Conservation (phyloP, 139 green algal species). For the Pseudopediastrum boryanum region DNA sequence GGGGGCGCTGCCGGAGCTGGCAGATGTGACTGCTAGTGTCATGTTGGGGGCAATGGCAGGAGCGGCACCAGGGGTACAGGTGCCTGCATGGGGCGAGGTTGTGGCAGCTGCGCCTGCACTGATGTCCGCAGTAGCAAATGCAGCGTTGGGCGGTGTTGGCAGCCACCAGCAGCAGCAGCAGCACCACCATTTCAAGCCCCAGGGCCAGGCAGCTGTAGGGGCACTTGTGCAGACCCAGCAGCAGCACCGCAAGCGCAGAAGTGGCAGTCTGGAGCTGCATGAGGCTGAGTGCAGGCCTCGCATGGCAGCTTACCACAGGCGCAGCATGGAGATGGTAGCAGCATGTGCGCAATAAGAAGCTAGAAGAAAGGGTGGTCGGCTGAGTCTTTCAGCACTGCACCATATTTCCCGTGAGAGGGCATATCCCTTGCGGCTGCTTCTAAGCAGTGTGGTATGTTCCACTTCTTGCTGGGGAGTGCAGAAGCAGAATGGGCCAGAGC, state of each 20-base stretch:
- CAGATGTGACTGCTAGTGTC: no score
- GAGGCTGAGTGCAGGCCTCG: constrained; percentile 15
- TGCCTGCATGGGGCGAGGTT: background rate
- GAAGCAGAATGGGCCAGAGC: no score
- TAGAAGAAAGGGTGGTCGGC: background rate
- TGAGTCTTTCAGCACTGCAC: no score
- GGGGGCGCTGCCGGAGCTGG: background rate
- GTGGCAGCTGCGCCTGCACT: constrained; percentile 2
- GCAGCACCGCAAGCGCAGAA: constrained; percentile 37
- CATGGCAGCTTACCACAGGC: constrained; percentile 10
- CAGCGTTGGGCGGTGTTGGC: constrained; percentile 1
- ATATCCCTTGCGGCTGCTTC: no score
- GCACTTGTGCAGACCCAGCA: no score
- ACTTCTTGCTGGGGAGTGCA: no score
- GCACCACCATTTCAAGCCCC: constrained; percentile 25
- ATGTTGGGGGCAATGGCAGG: background rate
- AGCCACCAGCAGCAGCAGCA: constrained; percentile 28
- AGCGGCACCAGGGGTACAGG: background rate
- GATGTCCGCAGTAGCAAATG: background rate
- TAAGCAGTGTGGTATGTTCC: no score
- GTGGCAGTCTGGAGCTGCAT: constrained; percentile 14
- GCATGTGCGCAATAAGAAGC: background rate
- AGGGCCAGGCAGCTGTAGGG: background rate
- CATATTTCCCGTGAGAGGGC: no score
- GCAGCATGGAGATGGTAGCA: constrained; percentile 34